These are phyloP conservation scores for Dalbergia cultrata DNA, from an alignment of 306 rosid species.

Conservation along the genomic window DNA sequence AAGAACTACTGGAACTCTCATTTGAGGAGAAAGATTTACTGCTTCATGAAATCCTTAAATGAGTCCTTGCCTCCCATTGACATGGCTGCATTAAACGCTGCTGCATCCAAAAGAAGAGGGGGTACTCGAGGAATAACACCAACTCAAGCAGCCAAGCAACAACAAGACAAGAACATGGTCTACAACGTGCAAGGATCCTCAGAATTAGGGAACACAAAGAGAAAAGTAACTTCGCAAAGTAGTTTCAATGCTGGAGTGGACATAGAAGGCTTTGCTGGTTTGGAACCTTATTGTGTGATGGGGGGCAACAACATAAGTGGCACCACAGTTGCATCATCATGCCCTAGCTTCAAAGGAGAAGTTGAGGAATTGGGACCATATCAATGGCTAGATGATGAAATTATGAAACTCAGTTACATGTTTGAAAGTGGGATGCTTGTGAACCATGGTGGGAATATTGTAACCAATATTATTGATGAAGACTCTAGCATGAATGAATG, in stretches of 20 bases:
- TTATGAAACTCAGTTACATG: conserved; percentile 38
- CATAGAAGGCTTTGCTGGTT: not conserved
- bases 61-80: conserved; percentile 41
- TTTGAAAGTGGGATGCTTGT: conserved; percentile 36
- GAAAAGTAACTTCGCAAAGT: conserved; percentile 16
- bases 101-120: conserved; percentile 36
- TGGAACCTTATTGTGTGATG: conserved; percentile 24
- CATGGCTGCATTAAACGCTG: conserved; percentile 27
- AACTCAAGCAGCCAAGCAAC: conserved; percentile 39
- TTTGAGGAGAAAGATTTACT: conserved; percentile 64
- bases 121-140: conserved; percentile 27
- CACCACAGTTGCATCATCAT: not conserved
- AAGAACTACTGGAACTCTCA: conserved; percentile 86
- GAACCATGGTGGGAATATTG: conserved; percentile 28
- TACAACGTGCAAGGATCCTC: not conserved
- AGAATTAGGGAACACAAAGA: not conserved
- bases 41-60: conserved; percentile 52
- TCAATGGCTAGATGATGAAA: conserved; percentile 55
- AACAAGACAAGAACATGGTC: conserved; percentile 15
- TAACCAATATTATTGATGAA: not conserved
- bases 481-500: not conserved
- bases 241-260: not conserved
- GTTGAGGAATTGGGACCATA: conserved; percentile 49
- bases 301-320: not conserved
- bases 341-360: conserved; percentile 23